Evolutionary conservation across 2,329 filamentous ascomycete genomes (phyloP), one percentile per base, ranked within the genome.

Genomic region (Onygenales sp.): DNA sequence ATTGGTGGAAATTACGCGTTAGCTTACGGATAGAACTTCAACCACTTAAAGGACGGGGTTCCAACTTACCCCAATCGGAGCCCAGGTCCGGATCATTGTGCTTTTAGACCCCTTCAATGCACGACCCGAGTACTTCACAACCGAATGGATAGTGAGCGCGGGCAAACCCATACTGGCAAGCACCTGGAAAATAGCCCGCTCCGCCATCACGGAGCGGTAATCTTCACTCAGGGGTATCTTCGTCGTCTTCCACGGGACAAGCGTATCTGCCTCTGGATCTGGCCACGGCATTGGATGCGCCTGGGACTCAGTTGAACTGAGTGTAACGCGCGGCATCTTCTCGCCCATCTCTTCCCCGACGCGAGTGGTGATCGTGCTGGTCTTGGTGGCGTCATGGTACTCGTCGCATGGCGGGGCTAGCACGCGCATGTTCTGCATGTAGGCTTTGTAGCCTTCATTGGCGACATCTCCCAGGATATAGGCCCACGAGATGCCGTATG

Each of bases 401-500:
- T 66, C 63, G 56, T 82, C 76, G 10, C 84, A 67, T 8, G 84
- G 76, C 0, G 89, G 89, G 61, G 91, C 81, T 21, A 90, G 71
- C 0, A 82, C 77, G 41, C 81, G 80, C 69, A 93, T 87, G 67
- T 98, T 97, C 54, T 87, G 82, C 69, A 87, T 80, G 69, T 96
- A 97, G 7, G 92, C 86, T 67, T 96, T 95, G 76, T 95, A 97
- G 5, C 93, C 92, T 70, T 98, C 93, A 66, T 96, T 85, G 36
- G 81, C 79, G 47, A 97, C 92, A 65, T 98, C 93, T 48, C 93
- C 92, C 11, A 90, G 71, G 21, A 98, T 81, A 65, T 98, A 98
- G 9, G 87, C 77, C 93, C 93, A 97, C 2, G 89, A 95, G 43
- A 98, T 76, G 48, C 82, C 92, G 66, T 98, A 98, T 5, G 93